These are phyloP conservation scores for Pseudocercospora fijiensis DNA, from an alignment of 2,329 filamentous ascomycete species.

Conservation along the genomic window DNA sequence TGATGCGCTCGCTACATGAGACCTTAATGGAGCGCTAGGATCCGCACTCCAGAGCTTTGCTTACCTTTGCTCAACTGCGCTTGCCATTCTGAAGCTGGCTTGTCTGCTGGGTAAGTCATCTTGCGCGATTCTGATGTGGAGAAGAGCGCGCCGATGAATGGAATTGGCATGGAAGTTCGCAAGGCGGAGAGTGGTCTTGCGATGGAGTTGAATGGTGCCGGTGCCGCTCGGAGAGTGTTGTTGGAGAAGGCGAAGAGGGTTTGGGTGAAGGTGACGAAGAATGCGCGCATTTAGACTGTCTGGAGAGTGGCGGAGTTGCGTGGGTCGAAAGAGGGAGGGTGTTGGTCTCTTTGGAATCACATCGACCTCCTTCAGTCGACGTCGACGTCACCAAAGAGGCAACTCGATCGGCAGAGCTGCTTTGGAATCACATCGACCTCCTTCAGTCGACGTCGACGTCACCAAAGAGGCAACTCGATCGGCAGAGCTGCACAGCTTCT, in stretches of 20 bases:
- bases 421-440: slow-evolving; percentile 4
- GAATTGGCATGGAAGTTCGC: slow-evolving; percentile 68
- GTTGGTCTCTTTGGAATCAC: slow-evolving; percentile 1
- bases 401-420: neutral
- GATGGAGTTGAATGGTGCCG: slow-evolving; percentile 32
- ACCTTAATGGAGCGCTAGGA: slow-evolving; percentile 23
- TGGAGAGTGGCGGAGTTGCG: neutral
- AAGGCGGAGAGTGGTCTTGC: slow-evolving; percentile 36
- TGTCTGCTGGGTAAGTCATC: slow-evolving; percentile 77
- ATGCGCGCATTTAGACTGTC: neutral
- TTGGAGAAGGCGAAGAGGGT: slow-evolving; percentile 52
- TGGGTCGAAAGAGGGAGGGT: neutral
- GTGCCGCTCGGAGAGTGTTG: slow-evolving; percentile 39
- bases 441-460: neutral
- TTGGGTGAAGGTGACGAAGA: slow-evolving; percentile 45
- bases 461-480: neutral
- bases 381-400: neutral
- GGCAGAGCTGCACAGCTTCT: neutral
- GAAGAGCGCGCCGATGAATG: slow-evolving; percentile 76
- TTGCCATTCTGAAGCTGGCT: slow-evolving; percentile 81
- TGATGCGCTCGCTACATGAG: slow-evolving; percentile 1
- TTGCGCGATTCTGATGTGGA: slow-evolving; percentile 57
- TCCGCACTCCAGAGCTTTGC: neutral
- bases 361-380: neutral
- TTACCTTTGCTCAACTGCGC: slow-evolving; percentile 73